Conservation (phyloP, 2,329 filamentous ascomycete genomes). For the Fusarium sambucinum region DNA sequence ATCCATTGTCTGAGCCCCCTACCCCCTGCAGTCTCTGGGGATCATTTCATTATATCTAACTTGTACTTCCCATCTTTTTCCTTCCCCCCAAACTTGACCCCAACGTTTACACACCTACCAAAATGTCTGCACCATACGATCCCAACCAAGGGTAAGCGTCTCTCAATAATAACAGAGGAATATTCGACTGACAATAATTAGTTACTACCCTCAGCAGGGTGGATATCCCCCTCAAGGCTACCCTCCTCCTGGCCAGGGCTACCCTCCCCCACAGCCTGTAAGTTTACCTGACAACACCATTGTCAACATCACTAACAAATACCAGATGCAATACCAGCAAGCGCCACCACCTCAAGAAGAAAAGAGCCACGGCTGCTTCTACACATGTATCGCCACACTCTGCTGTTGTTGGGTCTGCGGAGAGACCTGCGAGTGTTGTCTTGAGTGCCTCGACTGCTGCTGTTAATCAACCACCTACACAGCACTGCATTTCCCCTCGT, state of each 20-base stretch:
- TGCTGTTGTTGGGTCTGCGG: conserved; percentile 61
- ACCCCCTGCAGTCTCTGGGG: background rate
- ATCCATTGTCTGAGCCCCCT: conserved; percentile 1
- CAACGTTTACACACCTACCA: background rate
- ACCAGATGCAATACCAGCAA: conserved; percentile 51
- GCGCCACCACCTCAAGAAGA: conserved; percentile 53
- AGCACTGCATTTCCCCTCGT: conserved; percentile 10
- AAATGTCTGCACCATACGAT: conserved; percentile 32
- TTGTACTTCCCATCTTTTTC: conserved; percentile 6
- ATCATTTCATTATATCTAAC: conserved; percentile 23
- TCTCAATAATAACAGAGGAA: too few species aligned
- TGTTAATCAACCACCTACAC: conserved; percentile 45
- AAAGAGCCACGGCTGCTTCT: conserved; percentile 58
- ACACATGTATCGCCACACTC: conserved; percentile 56
- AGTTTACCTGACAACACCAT: too few species aligned
- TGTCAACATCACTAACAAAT: background rate
- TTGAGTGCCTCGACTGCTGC: conserved; percentile 58
- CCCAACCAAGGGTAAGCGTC: conserved; percentile 29
- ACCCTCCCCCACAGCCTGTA: conserved; percentile 44
- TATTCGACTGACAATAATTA: conserved; percentile 6
- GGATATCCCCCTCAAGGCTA: conserved; percentile 46
- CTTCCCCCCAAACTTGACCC: background rate
- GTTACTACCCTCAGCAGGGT: conserved; percentile 32
- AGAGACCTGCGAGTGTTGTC: conserved; percentile 59
- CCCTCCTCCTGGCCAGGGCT: conserved; percentile 46